Evolutionary conservation across 176 grass and related monocot species (phyloP).

Genomic region (Urochloa ruziziensis): DNA sequence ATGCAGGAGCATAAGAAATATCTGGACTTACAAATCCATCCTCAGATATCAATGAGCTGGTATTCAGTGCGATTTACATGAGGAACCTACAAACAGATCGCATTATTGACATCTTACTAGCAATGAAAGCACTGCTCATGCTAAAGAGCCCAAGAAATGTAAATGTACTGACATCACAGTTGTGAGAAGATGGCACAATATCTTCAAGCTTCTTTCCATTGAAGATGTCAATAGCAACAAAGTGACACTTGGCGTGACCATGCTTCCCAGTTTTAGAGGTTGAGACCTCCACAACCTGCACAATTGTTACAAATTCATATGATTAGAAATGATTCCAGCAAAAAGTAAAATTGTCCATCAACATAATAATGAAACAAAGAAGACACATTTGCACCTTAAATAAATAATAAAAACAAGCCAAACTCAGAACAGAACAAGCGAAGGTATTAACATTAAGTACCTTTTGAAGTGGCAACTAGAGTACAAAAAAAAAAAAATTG

Average conservation of each 20-base stretch:
- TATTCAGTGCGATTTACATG: conserved; percentile 56
- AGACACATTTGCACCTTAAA: background rate
- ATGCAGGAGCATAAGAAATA: background rate
- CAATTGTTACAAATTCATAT: background rate
- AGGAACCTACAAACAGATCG: conserved; percentile 37
- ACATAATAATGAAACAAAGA: background rate
- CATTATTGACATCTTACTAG: background rate
- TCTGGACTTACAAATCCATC: conserved; percentile 58
- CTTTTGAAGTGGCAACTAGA: background rate
- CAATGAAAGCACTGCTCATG: background rate
- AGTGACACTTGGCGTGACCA: conserved; percentile 59
- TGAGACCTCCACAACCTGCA: conserved; percentile 57
- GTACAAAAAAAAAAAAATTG: background rate
- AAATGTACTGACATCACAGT: conserved; percentile 55
- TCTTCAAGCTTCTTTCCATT: conserved; percentile 54
- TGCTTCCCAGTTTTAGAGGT: conserved; percentile 66
- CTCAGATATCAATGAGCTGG: conserved; percentile 67
- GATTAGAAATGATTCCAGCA: background rate
- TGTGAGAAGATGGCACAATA: conserved; percentile 62
- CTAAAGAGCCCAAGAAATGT: background rate
- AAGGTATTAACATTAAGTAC: background rate
- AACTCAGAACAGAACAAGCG: background rate
- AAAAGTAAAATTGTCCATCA: background rate
- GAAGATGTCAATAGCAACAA: conserved; percentile 56
- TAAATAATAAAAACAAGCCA: background rate